A percentile compares a stretch with the other conserved stretches of the same genome.
These are phyloP conservation scores for Sabuloglossum arenarium DNA, from an alignment of 495 filamentous ascomycete species.

Conservation along the genomic window DNA sequence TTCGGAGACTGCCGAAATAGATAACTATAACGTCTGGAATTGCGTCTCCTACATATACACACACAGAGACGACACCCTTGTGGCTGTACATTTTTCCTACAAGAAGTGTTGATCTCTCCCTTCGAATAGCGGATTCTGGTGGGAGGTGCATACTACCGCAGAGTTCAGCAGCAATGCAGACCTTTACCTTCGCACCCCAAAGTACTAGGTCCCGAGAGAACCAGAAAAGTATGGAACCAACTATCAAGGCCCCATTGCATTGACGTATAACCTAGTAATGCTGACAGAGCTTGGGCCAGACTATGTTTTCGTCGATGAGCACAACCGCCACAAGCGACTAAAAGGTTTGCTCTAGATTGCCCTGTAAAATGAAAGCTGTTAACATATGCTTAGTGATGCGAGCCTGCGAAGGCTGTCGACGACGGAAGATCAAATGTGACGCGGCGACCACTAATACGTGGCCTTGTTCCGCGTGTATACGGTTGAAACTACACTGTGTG, in stretches of 20 bases:
- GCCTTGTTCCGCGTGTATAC: conserved; percentile 88
- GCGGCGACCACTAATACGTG: conserved; percentile 94
- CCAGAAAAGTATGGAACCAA: conserved; percentile 35
- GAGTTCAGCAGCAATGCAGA: conserved; percentile 29
- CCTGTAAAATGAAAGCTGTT: conserved; percentile 5
- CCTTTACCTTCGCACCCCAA: conserved; percentile 38
- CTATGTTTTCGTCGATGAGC: conserved; percentile 99
- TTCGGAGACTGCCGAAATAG: conserved; percentile 1
- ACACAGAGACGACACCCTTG: neutral
- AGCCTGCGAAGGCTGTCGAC: conserved; percentile 88
- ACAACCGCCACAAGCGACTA: conserved; percentile 90
- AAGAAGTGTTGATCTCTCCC: neutral
- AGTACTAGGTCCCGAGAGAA: conserved; percentile 34
- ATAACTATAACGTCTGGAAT: neutral
- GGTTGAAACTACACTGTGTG: conserved; percentile 82
- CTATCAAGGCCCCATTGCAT: neutral
- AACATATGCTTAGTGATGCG: conserved; percentile 58
- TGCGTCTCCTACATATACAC: neutral
- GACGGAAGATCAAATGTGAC: conserved; percentile 89
- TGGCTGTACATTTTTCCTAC: neutral
- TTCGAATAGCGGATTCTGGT: conserved; percentile 16
- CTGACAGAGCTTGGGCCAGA: conserved; percentile 29
- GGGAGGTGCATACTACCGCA: conserved; percentile 36
- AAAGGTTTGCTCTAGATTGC: conserved; percentile 45
- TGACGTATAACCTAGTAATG: neutral